A percentile compares a stretch with the other conserved stretches of the same genome.
phyloP scores from a whole-genome alignment of 768 basidiomycete genomes.

The Auricularia auricula-judae region DNA sequence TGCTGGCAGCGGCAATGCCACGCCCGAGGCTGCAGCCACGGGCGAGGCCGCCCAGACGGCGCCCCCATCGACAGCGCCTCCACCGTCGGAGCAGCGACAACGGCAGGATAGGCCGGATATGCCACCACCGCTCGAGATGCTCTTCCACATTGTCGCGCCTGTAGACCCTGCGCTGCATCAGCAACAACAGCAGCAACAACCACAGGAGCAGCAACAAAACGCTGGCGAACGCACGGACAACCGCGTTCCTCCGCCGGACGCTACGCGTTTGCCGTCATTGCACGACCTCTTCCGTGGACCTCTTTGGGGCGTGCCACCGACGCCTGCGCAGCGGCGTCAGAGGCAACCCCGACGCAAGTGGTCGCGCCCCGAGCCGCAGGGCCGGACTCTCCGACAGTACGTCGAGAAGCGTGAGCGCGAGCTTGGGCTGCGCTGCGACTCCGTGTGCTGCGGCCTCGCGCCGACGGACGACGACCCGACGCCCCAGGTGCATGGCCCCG shows the following conservation, averaged over 20 bases:
- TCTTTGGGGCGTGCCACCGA: not conserved
- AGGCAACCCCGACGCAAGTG: constrained; percentile 29
- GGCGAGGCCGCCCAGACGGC: not conserved
- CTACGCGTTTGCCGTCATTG: not conserved
- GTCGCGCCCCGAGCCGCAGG: constrained; percentile 53
- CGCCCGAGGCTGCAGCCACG: not conserved
- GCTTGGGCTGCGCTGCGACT: constrained; percentile 59
- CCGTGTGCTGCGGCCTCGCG: constrained; percentile 63
- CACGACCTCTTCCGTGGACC: not conserved
- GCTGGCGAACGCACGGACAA: constrained; percentile 7
- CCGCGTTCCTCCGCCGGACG: not conserved
- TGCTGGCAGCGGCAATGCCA: not conserved
- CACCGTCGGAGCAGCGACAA: constrained; percentile 4
- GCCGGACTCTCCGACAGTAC: constrained; percentile 58
- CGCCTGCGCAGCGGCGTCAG: not conserved
- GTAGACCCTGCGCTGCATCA: not conserved
- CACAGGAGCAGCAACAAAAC: not conserved
- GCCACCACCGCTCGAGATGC: not conserved
- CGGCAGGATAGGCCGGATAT: not conserved
- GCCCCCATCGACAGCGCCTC: not conserved
- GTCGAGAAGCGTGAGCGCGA: constrained; percentile 66
- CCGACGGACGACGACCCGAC: constrained; percentile 63
- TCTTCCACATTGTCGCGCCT: not conserved
- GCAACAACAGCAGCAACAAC: not conserved
- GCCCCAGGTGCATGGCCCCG: constrained; percentile 13